Evolutionary conservation across 2,329 filamentous ascomycete species (phyloP), one percentile per base, ranked within the genome.

Genomic region (Penicillium sp.): DNA sequence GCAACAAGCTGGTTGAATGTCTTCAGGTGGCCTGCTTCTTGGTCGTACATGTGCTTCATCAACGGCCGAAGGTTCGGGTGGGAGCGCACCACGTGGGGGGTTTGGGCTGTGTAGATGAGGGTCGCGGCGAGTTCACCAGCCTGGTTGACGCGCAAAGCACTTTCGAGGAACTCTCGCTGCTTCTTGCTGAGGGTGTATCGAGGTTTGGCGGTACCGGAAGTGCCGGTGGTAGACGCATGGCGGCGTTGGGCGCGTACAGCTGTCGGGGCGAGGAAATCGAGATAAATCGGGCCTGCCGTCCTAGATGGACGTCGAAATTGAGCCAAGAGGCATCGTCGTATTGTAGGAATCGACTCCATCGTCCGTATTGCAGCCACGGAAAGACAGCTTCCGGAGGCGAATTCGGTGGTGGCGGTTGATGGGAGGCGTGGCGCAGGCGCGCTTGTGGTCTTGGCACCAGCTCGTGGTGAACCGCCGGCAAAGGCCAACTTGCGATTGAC

Each of bases 11-110:
- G 65, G 72, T 96, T 95, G 81, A 97, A 99, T 31, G 86, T 94
- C 4, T 77, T 73, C 62, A 97, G 85, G 73, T 99, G 94, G 8
- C 85, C 87, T 11, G 84, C 90, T 78, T 99, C 94, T 71, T 99
- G 94, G 65, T 94, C 90, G 78, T 96, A 92, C 94, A 99, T 99
- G 80, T 97, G 94, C 63, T 86, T 84, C 90, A 99, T 96, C 28
- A 97, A 76, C 0, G 90, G 88, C 6, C 90, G 87, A 16, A 99
- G 85, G 68, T 96, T 89, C 1, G 94, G 92, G 69, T 96, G 87
- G 4, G 87, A 83, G 59, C 83, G 82, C 50, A 90, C 79, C 46
- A 97, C 76, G n/a, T 86, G 83, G 0, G 92, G 90, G 0, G 85
- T 92, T 72, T 99, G 94, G 2, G 90, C 86, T 1, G 84, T 85